phyloP scores from a whole-genome alignment of 805 yeast genomes.

The Sugiyamaella smithiae region DNA sequence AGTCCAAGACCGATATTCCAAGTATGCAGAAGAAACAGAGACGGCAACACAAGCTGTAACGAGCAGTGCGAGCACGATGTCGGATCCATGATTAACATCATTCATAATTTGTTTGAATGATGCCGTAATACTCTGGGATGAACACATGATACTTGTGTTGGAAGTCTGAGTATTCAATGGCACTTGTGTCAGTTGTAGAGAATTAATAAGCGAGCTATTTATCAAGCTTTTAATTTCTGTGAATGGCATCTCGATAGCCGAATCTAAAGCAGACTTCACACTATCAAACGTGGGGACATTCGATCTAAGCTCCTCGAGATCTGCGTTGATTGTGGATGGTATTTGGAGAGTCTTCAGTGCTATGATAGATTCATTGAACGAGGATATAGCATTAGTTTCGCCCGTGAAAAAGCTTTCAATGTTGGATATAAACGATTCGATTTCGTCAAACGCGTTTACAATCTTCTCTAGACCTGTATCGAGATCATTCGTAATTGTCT shows the following conservation, averaged over 20 bases:
- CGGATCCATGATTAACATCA: neutral
- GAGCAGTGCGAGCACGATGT: neutral
- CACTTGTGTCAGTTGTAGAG: neutral
- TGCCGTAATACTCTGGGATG: neutral
- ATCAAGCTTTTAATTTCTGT: slow-evolving; percentile 44
- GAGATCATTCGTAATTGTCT: slow-evolving; percentile 53
- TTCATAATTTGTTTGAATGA: neutral
- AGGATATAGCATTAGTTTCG: slow-evolving; percentile 37
- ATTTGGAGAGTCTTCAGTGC: slow-evolving; percentile 58
- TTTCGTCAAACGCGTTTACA: slow-evolving; percentile 53
- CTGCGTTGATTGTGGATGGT: slow-evolving; percentile 59
- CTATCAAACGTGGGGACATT: slow-evolving; percentile 64
- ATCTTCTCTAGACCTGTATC: slow-evolving; percentile 65
- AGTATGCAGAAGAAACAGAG: neutral
- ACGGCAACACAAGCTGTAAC: neutral
- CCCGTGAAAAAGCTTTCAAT: slow-evolving; percentile 57
- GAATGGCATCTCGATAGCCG: slow-evolving; percentile 60
- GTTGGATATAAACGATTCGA: slow-evolving; percentile 49
- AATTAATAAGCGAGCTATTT: slow-evolving; percentile 3
- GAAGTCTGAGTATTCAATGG: neutral
- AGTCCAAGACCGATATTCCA: neutral
- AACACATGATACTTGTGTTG: neutral
- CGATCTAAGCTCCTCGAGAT: slow-evolving; percentile 49
- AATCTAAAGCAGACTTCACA: slow-evolving; percentile 57
- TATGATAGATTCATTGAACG: slow-evolving; percentile 57